phyloP scores from a whole-genome alignment of 2,329 filamentous ascomycete genomes.

The Cytospora paraplurivora region DNA sequence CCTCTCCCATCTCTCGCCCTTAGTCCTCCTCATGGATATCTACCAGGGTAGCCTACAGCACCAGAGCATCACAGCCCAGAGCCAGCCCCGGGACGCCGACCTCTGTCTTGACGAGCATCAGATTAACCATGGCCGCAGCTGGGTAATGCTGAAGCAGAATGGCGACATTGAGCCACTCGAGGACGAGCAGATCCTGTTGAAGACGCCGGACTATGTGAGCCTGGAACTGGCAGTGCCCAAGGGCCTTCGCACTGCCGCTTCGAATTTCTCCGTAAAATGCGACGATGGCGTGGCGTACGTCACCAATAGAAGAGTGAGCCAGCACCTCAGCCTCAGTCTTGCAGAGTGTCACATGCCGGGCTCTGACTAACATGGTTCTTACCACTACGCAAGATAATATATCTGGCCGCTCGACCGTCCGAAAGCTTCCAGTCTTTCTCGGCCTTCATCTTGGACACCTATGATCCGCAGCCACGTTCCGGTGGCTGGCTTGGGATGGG shows the following conservation, averaged over 20 bases:
- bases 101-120: conserved; percentile 42
- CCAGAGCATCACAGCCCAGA: conserved; percentile 45
- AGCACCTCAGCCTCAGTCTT: conserved; percentile 19
- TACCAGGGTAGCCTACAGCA: conserved; percentile 25
- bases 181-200: conserved; percentile 79
- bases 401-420: conserved; percentile 74
- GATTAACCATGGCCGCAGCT: conserved; percentile 63
- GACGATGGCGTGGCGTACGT: conserved; percentile 76
- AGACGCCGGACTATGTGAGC: conserved; percentile 76
- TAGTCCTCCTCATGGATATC: conserved; percentile 17
- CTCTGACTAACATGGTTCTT: background rate
- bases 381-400: conserved; percentile 67
- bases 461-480: conserved; percentile 82
- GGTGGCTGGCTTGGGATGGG: conserved; percentile 73
- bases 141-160: conserved; percentile 86
- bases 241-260: conserved; percentile 59
- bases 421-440: conserved; percentile 82
- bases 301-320: conserved; percentile 78
- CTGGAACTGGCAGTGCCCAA: conserved; percentile 73
- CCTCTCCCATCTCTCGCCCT: conserved; percentile 22
- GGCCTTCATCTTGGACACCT: conserved; percentile 81
- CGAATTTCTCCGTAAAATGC: conserved; percentile 70
- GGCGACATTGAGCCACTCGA: conserved; percentile 81
- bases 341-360: background rate
- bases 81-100: conserved; percentile 46